phyloP scores from a whole-genome alignment of 2,329 filamentous ascomycete species.

The Mollisia scopiformis region DNA sequence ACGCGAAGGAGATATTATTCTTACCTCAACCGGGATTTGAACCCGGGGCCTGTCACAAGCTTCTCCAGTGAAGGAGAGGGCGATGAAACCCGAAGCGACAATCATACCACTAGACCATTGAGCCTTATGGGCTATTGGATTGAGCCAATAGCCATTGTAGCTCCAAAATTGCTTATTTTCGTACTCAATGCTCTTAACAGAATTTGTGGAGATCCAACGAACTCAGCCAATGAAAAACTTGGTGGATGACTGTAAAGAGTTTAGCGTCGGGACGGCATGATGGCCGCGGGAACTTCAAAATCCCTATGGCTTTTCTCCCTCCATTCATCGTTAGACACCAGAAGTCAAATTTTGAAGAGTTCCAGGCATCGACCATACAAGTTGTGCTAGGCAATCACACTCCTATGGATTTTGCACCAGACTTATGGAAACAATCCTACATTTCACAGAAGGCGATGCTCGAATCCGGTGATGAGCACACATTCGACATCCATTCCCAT shows the following conservation, averaged over 20 bases:
- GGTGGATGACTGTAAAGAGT: neutral
- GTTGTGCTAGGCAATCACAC: no score
- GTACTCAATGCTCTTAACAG: neutral
- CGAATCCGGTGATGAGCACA: no score
- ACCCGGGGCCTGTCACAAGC: conserved; percentile 36
- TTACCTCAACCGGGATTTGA: conserved; percentile 42
- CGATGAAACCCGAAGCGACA: conserved; percentile 39
- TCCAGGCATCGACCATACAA: no score
- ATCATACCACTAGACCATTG: conserved; percentile 45
- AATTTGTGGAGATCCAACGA: neutral
- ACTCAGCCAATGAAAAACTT: neutral
- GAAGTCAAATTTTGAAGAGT: no score
- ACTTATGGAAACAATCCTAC: no score
- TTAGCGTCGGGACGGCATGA: neutral
- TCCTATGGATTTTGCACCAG: no score
- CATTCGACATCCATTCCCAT: no score
- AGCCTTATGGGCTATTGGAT: conserved; percentile 15
- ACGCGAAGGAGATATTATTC: no score
- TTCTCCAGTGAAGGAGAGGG: conserved; percentile 31
- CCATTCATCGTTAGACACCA: no score
- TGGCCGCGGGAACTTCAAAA: no score
- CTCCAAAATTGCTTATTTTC: neutral
- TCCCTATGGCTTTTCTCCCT: no score
- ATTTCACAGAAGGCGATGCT: no score
- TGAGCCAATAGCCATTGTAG: neutral